Evolutionary conservation across 2,329 filamentous ascomycete genomes (phyloP), one percentile per base, ranked within the genome.

Genomic region (Ceratocystis cubensis): DNA sequence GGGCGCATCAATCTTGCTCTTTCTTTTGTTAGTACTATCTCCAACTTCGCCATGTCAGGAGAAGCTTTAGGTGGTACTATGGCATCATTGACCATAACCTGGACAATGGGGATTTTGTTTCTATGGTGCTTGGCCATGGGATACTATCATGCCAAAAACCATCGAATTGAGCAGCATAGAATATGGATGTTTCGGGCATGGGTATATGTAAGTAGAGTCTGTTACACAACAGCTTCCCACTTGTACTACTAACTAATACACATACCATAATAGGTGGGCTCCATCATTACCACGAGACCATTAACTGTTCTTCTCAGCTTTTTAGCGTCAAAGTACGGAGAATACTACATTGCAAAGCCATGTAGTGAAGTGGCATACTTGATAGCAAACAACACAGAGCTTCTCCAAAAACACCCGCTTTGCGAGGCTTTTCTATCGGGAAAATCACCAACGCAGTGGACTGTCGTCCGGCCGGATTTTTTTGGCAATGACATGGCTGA

Each of bases 141-240:
- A 45, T 48, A 28, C 30, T 41, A 63, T 15, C 20, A 50, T 37
- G 28, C 28, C 25, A 66, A 63, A 22, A 44, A 44, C 17, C 22
- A 46, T 17, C 56, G 65, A 28, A 44, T 61, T 10, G 65, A 45
- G 30, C 20, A 63, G 44, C 57, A 66, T n/a, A 48, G 59, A 41
- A 3, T 20, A 22, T 66, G 65, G 65, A 66, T 66, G 65, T 25
- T 66, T 15, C 30, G 65, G 48, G 57, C 57, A n/a, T 66, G 65
- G 65, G 25, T 50, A 28, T 66, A 63, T 63, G 65, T 66, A 63
- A 57, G 65, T 63, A 7, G 17, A 28, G 15, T 2, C 62, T 46
- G 28, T 59, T 37, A 59, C 56, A 59, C 56, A 7, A 10, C 25
- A 59, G 30, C 56, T 59, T 59, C 28, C 15, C 56, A 1, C n/a